Percentiles rank a stretch among this genome's conserved stretches.
These are phyloP conservation scores for Pterocarpus santalinus DNA, from an alignment of 306 rosid species.

Conservation along the genomic window DNA sequence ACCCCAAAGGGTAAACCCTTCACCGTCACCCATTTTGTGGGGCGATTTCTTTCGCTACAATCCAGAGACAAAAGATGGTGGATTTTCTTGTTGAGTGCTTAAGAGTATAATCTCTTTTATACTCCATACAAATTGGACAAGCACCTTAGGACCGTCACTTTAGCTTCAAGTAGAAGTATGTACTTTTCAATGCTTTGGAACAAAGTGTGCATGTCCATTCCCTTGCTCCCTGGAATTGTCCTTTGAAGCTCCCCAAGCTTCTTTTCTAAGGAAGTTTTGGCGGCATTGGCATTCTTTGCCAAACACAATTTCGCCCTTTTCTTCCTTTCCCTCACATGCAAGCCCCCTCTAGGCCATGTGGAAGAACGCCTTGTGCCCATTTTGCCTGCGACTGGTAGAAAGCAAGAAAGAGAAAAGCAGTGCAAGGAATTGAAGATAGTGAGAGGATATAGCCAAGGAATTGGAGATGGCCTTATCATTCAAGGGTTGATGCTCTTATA, in stretches of 20 bases:
- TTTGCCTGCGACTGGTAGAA: not conserved
- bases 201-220: slow-evolving; percentile 56
- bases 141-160: slow-evolving; percentile 63
- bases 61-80: too few species aligned
- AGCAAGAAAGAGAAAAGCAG: not conserved
- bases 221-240: slow-evolving; percentile 60
- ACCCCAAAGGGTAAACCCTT: not conserved
- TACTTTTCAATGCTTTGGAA: slow-evolving; percentile 62
- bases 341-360: slow-evolving; percentile 48
- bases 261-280: slow-evolving; percentile 42
- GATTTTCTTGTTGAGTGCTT: not conserved
- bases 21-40: not conserved
- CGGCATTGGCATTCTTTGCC: slow-evolving; percentile 40
- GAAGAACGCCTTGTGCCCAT: slow-evolving; percentile 59
- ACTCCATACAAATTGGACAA: slow-evolving; percentile 72
- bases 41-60: not conserved
- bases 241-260: slow-evolving; percentile 67
- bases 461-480: slow-evolving; percentile 23
- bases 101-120: slow-evolving; percentile 28
- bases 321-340: slow-evolving; percentile 60
- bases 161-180: slow-evolving; percentile 65
- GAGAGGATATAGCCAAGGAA: not conserved
- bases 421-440: slow-evolving; percentile 22
- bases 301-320: slow-evolving; percentile 57
- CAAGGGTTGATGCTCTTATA: slow-evolving; percentile 38